These are phyloP conservation scores for Heracleum sosnowskyi DNA, from an alignment of 129 eudicot genomes.

Conservation along the genomic window DNA sequence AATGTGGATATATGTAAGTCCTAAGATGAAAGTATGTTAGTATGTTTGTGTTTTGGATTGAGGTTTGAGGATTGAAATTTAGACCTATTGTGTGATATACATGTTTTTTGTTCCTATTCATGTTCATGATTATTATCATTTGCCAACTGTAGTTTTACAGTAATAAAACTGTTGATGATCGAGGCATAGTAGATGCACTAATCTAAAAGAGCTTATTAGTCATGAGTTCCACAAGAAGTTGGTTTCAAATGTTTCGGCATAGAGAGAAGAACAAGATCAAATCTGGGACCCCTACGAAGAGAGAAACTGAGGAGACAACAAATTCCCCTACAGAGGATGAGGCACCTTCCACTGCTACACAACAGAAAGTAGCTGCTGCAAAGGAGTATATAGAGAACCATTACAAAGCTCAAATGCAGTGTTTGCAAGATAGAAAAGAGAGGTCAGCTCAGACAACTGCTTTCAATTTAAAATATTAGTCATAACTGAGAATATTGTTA, in stretches of 20 bases:
- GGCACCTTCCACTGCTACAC: slow-evolving; percentile 12
- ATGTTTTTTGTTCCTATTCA: background rate
- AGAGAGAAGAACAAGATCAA: slow-evolving; percentile 11
- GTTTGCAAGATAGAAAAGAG: slow-evolving; percentile 23
- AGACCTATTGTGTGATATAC: background rate
- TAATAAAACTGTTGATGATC: background rate
- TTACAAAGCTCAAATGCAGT: slow-evolving; percentile 20
- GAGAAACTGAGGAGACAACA: slow-evolving; percentile 8
- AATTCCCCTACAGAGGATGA: slow-evolving; percentile 5
- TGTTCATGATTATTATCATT: background rate
- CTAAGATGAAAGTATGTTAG: background rate
- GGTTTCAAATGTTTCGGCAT: slow-evolving; percentile 18
- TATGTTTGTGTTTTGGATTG: background rate
- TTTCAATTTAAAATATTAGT: background rate
- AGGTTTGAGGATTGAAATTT: background rate
- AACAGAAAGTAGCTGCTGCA: slow-evolving; percentile 22
- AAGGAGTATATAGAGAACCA: slow-evolving; percentile 23
- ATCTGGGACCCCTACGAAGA: slow-evolving; percentile 4
- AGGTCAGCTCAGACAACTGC: slow-evolving; percentile 6
- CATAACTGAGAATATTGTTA: background rate
- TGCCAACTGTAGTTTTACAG: background rate
- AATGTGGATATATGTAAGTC: background rate
- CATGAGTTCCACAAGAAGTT: slow-evolving; percentile 13
- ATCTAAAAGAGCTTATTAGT: background rate
- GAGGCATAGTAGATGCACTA: background rate